Base-by-base conservation (phyloP, 228 moss, liverwort and hornwort genomes). In the Sphagnum magellanicum region DNA sequence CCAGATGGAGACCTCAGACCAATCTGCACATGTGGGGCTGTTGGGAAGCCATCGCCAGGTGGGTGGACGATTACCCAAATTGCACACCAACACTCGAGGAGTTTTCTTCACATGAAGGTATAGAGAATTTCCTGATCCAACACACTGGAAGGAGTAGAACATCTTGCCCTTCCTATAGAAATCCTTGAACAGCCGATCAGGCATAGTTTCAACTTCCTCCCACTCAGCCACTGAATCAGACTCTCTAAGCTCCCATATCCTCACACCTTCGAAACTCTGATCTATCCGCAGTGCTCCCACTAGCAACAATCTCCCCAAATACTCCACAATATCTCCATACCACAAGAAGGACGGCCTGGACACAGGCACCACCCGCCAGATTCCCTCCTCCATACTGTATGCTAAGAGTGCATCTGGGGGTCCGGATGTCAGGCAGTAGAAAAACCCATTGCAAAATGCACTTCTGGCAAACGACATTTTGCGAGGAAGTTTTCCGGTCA, bases 1-100 rank as follows among this genome's bases (percentile, higher is more conserved):
- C 86, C 86, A 87, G 61, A 87, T 78, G 80, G 86, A 87, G 55
- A 87, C 80, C 68, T 83, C 86, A 17, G 86, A 87, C 83, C 86
- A 87, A 71, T 87, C 80, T 62, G 86, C 76, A 70, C 83, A 87
- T 2, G 83, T 52, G 53, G 83, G 86, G 57, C 86, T 87, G 16
- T 61, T 78, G 4, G 83, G 86, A 9, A 87, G 76, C 86, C 86
- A 87, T 0, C 83, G 80, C 86, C 86, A 87, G 13, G 16, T 63
- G 5, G 78, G 70, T 12, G 83, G 83, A 8, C 60, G 63, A 11
- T 52, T 80, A 48, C 72, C 63, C 50, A 87, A 65, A 72, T 87
- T 78, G 70, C 86, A 83, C 60, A 87, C 70, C 60, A 87, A 63
- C 47, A 87, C 83, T 12, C 86, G 83, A 5, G 78, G 74, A 6